Evolutionary conservation across 169 alveolate genomes (phyloP), one percentile per base, ranked within the genome.

Genomic region (Theileria orientalis): DNA sequence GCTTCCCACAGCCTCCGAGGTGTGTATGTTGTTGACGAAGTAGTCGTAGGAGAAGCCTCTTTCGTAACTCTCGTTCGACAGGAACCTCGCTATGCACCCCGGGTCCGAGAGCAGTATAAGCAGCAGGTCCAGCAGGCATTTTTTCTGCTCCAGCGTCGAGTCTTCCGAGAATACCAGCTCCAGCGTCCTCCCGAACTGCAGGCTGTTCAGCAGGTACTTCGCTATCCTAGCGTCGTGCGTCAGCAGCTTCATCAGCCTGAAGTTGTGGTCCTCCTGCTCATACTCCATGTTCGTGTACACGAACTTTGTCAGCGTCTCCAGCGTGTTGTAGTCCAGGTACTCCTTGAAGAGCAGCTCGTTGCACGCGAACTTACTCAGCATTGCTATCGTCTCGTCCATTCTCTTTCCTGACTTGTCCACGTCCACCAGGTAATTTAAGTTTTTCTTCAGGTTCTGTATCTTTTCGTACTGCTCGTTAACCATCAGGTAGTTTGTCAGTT

Each of bases 321-420:
- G 41, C 19, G 66, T 27, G 5, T 56, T 56, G 41, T 56, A 56
- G 6, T 56, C 66, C 42, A 56, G 32, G 37, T n/a, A 56, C 42
- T 56, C 66, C 21, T 56, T 56, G 21, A 56, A 56, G 5, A 56
- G n/a, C 37, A 52, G 37, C 19, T 56, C 66, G 37, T 56, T 56
- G 8, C 23, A 29, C 1, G 21, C 21, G 19, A 56, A 56, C 16
- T 56, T 27, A 33, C 23, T 23, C 37, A 56, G 37, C 6, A 56
- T 14, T 29, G 16, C 21, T 8, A 23, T 8, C 7, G 33, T 2
- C 7, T 56, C 66, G 8, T 56, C 63, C 11, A 54, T 9, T 9
- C 16, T 14, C 21, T 25, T 56, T 30, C 21, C 66, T 1, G 8
- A 56, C 21, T 56, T 56, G 1, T 6, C 66, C 7, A 8, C 33